These are phyloP conservation scores for Solanum etuberosum DNA, from an alignment of 257 asterid species.

Conservation along the genomic window DNA sequence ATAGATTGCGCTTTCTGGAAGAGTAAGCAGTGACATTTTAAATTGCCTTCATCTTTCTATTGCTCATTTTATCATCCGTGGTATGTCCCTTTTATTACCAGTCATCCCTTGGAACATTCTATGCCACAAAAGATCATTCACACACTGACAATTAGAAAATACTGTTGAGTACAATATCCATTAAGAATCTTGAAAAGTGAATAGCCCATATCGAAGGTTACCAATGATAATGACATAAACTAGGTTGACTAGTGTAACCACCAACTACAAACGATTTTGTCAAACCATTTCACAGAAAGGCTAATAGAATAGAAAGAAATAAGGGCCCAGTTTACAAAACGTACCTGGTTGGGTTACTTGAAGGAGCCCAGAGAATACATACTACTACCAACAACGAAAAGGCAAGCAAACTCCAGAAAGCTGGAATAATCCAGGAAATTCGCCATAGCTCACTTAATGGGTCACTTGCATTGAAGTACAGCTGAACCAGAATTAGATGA, in stretches of 20 bases:
- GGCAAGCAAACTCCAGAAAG: conserved; percentile 32
- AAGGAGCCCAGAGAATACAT: conserved; percentile 34
- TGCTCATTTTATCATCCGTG: background rate
- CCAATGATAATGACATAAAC: background rate
- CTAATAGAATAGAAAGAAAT: background rate
- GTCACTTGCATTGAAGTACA: conserved; percentile 43
- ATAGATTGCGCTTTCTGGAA: background rate
- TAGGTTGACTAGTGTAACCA: background rate
- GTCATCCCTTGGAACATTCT: background rate
- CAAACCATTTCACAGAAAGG: background rate
- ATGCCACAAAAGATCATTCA: background rate
- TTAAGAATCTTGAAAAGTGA: background rate
- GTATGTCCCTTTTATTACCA: background rate
- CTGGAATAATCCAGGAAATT: conserved; percentile 35
- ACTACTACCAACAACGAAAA: conserved; percentile 19
- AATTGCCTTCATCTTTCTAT: background rate
- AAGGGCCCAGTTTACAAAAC: background rate
- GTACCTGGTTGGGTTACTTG: conserved; percentile 28
- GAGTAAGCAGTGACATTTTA: background rate
- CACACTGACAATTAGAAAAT: background rate
- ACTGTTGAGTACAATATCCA: background rate
- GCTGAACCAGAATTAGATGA: conserved; percentile 13
- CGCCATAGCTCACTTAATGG: conserved; percentile 37
- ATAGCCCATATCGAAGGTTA: background rate
- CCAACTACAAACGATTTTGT: background rate